These are phyloP conservation scores for Cladophialophora immunda DNA, from an alignment of 2,329 filamentous ascomycete species.

Conservation along the genomic window DNA sequence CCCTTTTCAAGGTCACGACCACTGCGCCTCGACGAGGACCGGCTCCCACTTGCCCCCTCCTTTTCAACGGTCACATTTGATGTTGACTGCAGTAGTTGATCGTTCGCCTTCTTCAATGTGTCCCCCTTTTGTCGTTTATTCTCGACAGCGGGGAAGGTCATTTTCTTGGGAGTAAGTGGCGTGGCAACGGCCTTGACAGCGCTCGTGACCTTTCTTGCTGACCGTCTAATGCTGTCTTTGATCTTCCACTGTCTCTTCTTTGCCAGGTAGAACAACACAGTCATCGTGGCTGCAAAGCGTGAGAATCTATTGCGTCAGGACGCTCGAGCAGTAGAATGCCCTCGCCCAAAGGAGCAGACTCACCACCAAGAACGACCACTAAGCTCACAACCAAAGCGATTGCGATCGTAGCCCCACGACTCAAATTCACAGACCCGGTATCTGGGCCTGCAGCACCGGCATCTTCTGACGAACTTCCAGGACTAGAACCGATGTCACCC, in stretches of 20 bases:
- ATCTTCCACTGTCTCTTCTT: constrained; percentile 88
- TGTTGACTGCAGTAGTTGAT: not conserved
- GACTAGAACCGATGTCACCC: constrained; percentile 42
- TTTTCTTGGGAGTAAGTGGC: constrained; percentile 39
- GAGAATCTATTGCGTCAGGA: constrained; percentile 10
- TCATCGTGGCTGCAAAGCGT: constrained; percentile 42
- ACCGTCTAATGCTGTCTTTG: constrained; percentile 74
- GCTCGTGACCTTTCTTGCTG: constrained; percentile 58
- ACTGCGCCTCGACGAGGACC: constrained; percentile 8
- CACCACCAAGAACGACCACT: constrained; percentile 75
- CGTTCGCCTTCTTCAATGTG: constrained; percentile 24
- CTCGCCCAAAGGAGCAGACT: constrained; percentile 43
- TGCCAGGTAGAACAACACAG: constrained; percentile 77
- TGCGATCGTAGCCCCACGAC: constrained; percentile 74
- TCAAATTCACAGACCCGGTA: constrained; percentile 69
- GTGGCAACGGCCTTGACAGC: constrained; percentile 41
- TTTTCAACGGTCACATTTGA: constrained; percentile 4
- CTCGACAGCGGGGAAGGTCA: constrained; percentile 31
- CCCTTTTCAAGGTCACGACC: constrained; percentile 31
- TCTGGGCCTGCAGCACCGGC: constrained; percentile 73
- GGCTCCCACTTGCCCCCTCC: not conserved
- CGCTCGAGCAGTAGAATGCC: not conserved
- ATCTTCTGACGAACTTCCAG: constrained; percentile 53
- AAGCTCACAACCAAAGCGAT: constrained; percentile 76
- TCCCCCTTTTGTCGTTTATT: constrained; percentile 21